Evolutionary conservation across 495 filamentous ascomycete species (phyloP).

Genomic region (Podospora appendiculata): DNA sequence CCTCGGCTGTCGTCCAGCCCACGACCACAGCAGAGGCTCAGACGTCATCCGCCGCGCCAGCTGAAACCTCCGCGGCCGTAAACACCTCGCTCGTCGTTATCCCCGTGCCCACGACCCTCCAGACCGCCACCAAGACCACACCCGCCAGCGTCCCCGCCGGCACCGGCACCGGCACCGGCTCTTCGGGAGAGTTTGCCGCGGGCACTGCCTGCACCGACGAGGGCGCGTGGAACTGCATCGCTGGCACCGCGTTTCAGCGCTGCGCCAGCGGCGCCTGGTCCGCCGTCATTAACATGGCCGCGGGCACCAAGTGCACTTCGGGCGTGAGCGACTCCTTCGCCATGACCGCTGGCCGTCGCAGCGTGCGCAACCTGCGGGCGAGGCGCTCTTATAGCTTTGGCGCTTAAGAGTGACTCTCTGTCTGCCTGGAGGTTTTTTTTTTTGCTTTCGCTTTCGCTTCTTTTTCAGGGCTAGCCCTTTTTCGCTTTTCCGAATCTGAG

Average conservation of each 20-base stretch:
- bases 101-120: conserved; percentile 6
- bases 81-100: too few species aligned
- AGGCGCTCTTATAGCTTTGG: too few species aligned
- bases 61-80: too few species aligned
- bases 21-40: background rate
- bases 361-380: too few species aligned
- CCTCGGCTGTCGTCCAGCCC: background rate
- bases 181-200: conserved; percentile 11
- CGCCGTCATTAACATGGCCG: conserved; percentile 40
- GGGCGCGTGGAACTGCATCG: conserved; percentile 59
- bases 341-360: conserved; percentile 7
- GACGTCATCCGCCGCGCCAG: too few species aligned
- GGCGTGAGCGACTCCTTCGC: conserved; percentile 41
- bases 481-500: too few species aligned
- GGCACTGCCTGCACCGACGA: conserved; percentile 42
- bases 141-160: conserved; percentile 4
- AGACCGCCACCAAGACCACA: conserved; percentile 10
- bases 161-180: conserved; percentile 11
- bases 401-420: too few species aligned
- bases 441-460: too few species aligned
- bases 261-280: conserved; percentile 61
- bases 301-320: conserved; percentile 50
- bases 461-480: too few species aligned
- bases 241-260: conserved; percentile 52
- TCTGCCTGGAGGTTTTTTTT: too few species aligned